Evolutionary conservation across 257 asterid genomes (phyloP), one percentile per base, ranked within the genome.

Genomic region (Cynanchum wilfordii): DNA sequence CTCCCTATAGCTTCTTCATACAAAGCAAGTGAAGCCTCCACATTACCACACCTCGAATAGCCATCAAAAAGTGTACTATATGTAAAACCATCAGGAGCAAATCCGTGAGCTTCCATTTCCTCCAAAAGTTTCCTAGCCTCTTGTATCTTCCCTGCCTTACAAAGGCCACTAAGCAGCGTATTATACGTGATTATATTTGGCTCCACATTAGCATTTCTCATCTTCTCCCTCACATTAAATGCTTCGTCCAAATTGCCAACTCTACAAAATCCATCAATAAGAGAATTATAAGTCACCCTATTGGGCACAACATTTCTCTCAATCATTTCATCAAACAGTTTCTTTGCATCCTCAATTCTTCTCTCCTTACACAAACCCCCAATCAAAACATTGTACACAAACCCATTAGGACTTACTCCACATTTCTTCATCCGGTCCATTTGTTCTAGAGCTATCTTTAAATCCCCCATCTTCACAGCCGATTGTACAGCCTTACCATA

Each of bases 211-310:
- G 70, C 85, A 70, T 33, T 59, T 72, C 74, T 84, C 97, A 93
- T 90, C 83, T 52, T 85, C 50, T 84, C 90, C 71, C 84, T 80
- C 45, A 89, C 59, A 63, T 33, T 38, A 67, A 89, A 89, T 2
- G 93, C 96, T 72, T 86, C 79, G 40, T 81, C 90, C 51, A 92
- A 60, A 59, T 83, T 81, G 70, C 92, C 90, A n/a, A 74, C 67
- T 68, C 89, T 92, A 80, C 97, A 92, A 73, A 73, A 84, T 64
- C 96, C 93, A 75, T 90, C 98, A 60, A 93, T 89, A 57, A 93
- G 79, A 44, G 85, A 86, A 73, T 90, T 93, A 80, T 82, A 90
- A 0, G 97, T 87, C 75, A 89, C 92, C 67, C 73, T 82, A 76
- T 78, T 82, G 1, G 87, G 90, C 11, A 54, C 69, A 64, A 90